Evolutionary conservation across 129 eudicot species (phyloP), one percentile per base, ranked within the genome.

Genomic region (Cynara cardunculus): DNA sequence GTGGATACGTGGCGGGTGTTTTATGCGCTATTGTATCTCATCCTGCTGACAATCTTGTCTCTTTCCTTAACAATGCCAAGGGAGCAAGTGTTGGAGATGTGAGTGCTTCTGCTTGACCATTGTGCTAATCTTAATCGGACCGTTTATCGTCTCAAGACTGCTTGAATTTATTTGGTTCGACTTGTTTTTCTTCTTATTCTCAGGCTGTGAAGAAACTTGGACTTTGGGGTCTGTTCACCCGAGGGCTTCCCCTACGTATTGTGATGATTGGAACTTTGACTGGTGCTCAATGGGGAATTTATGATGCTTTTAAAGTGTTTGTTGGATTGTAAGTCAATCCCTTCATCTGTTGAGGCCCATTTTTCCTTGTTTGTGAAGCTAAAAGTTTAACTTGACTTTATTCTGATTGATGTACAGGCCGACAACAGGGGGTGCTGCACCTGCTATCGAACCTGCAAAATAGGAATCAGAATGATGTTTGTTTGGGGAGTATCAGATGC

Each of bases 221-320:
- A 37, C 7, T 92, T 69, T 72, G 73, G 90, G 99, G 99, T 80
- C 88, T 95, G 25, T 92, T 95, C 73, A 95, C 99, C 19, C 88
- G 97, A 0, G 99, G 99, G 30, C 97, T 95, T 69, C 99, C 99
- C 59, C 90, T 95, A 44, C 97, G 99, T 86, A 95, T 95, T 81
- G 99, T 95, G 73, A 95, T 95, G 99, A 92, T 95, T 74, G 97
- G 99, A 86, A 95, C 99, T 69, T 93, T 95, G 73, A 95, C 99
- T 16, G 99, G 99, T 70, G 99, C 97, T 14, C 99, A 95, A 80
- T 94, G 98, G 98, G 98, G 97, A 73, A 94, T 94, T 30, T 94
- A 94, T 65, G 97, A 94, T 80, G 93, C 99, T 37, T 95, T 95
- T 75, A 95, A 95, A 88, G 99, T 95, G 59, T 95, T 89, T 69